phyloP scores from a whole-genome alignment of 1,139 yeast species.

The Debaryomycetaceae sp. region DNA sequence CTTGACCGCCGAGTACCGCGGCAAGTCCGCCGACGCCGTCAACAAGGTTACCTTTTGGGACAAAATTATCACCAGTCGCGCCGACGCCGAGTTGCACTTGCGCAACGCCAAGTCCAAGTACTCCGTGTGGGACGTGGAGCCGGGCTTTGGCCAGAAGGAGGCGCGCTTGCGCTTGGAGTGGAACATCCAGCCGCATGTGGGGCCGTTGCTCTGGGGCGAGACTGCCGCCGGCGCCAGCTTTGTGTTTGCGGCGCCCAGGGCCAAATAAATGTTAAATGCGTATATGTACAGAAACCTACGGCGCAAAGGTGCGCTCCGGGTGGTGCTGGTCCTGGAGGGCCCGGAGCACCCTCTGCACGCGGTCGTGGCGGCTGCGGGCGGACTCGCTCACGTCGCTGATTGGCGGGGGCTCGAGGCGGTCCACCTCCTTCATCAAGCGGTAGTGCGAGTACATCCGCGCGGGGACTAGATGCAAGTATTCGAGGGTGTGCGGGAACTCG shows the following conservation, averaged over 20 bases:
- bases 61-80: slow-evolving; percentile 57
- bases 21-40: slow-evolving; percentile 43
- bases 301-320: background rate
- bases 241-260: slow-evolving; percentile 22
- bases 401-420: slow-evolving; percentile 18
- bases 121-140: slow-evolving; percentile 83
- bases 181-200: slow-evolving; percentile 91
- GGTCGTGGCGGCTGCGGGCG: slow-evolving; percentile 16
- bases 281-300: background rate
- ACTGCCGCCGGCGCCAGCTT: slow-evolving; percentile 30
- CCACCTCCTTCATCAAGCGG: slow-evolving; percentile 22
- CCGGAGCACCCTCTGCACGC: slow-evolving; percentile 11
- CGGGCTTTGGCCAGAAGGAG: slow-evolving; percentile 60
- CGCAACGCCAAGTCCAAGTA: slow-evolving; percentile 63
- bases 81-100: slow-evolving; percentile 55
- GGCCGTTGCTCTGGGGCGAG: slow-evolving; percentile 70
- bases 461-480: slow-evolving; percentile 21
- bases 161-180: slow-evolving; percentile 75
- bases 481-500: slow-evolving; percentile 31
- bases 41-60: slow-evolving; percentile 92
- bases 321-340: slow-evolving; percentile 1
- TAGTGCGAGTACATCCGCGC: slow-evolving; percentile 16
- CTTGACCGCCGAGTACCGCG: slow-evolving; percentile 83
- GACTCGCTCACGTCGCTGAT: slow-evolving; percentile 16
- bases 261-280: background rate